A percentile compares a stretch with the other conserved stretches of the same genome.
These are phyloP conservation scores for Vitis riparia DNA, from an alignment of 164 flowering plant species.

Conservation along the genomic window DNA sequence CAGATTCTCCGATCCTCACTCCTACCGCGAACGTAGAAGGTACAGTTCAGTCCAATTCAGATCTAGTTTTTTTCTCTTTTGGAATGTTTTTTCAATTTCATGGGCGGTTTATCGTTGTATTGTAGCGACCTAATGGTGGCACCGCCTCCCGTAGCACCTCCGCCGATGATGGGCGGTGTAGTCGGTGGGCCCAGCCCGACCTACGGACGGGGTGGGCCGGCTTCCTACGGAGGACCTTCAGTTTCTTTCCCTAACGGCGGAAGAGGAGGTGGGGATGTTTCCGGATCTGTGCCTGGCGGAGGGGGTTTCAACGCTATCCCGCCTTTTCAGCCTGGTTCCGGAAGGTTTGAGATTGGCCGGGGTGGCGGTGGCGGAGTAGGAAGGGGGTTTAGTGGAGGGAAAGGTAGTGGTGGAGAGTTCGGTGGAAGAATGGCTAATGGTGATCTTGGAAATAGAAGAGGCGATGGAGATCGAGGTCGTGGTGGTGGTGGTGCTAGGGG, in stretches of 20 bases:
- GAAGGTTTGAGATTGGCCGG: slow-evolving; percentile 36
- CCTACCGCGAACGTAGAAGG: slow-evolving; percentile 85
- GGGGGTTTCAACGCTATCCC: slow-evolving; percentile 20
- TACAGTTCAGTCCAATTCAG: slow-evolving; percentile 5
- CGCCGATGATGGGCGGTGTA: slow-evolving; percentile 23
- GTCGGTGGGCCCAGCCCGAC: slow-evolving; percentile 20
- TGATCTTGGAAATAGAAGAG: slow-evolving; percentile 16
- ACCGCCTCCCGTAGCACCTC: slow-evolving; percentile 19
- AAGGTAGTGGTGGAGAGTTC: slow-evolving; percentile 15
- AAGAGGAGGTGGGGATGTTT: slow-evolving; percentile 20
- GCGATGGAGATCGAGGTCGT: slow-evolving; percentile 6
- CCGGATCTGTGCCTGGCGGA: slow-evolving; percentile 6
- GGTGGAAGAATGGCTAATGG: slow-evolving; percentile 8
- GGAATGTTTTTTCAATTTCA: background rate
- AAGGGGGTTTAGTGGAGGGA: slow-evolving; percentile 21
- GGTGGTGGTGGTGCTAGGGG: slow-evolving; percentile 7
- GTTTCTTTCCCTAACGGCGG: slow-evolving; percentile 12
- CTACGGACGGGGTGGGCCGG: slow-evolving; percentile 39
- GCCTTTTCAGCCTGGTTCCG: slow-evolving; percentile 36
- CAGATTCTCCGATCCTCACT: slow-evolving; percentile 61
- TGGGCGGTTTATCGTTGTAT: background rate
- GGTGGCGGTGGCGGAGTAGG: slow-evolving; percentile 20
- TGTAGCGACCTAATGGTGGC: slow-evolving; percentile 48
- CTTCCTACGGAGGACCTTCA: slow-evolving; percentile 35
- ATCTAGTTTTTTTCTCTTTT: background rate